phyloP scores from a whole-genome alignment of 2,329 filamentous ascomycete species.

The Sporothrix pallida region DNA sequence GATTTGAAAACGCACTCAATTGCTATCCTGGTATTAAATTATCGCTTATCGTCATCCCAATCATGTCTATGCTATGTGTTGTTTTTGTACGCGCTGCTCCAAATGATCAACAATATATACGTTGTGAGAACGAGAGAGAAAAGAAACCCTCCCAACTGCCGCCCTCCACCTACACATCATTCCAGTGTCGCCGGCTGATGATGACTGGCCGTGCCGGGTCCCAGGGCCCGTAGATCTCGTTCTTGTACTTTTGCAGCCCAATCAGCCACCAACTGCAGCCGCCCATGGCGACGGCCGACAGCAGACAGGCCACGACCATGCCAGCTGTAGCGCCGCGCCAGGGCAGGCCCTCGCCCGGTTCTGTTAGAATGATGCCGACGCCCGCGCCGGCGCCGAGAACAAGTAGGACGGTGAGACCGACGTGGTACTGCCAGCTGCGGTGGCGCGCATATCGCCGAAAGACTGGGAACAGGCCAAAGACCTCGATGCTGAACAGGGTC shows the following conservation, averaged over 20 bases:
- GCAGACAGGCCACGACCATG: conserved; percentile 74
- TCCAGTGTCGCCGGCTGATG: conserved; percentile 67
- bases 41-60: conserved; percentile 18
- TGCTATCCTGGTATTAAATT: conserved; percentile 15
- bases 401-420: conserved; percentile 74
- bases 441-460: conserved; percentile 88
- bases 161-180: conserved; percentile 43
- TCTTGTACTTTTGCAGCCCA: conserved; percentile 96
- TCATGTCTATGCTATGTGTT: conserved; percentile 24
- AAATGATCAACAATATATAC: conserved; percentile 5
- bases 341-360: conserved; percentile 50
- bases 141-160: neutral
- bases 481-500: conserved; percentile 94
- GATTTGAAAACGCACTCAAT: neutral
- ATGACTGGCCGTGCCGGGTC: conserved; percentile 91
- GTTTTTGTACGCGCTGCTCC: conserved; percentile 6
- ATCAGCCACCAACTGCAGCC: conserved; percentile 98
- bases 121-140: neutral
- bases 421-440: conserved; percentile 80
- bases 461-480: conserved; percentile 97
- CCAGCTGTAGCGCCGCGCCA: conserved; percentile 70
- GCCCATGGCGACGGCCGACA: conserved; percentile 81
- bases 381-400: conserved; percentile 81
- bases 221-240: conserved; percentile 97
- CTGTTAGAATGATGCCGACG: conserved; percentile 68